Conservation (phyloP, 495 filamentous ascomycete genomes). For the Hypoxylon cercidicola region DNA sequence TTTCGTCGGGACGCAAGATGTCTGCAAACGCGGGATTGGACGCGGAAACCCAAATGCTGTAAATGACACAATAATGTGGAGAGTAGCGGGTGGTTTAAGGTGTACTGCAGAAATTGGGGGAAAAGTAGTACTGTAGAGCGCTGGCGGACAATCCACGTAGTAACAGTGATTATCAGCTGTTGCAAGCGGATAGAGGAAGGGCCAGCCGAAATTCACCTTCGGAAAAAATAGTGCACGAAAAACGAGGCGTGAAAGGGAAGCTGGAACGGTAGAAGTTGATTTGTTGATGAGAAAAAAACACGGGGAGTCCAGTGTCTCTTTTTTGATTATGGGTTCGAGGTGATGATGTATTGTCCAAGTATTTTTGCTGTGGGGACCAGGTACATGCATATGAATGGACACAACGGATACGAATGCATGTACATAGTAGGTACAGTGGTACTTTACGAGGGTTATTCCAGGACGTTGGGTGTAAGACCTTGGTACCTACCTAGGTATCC, state of each 20-base stretch:
- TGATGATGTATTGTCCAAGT: conserved; percentile 36
- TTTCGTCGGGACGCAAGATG: conserved; percentile 33
- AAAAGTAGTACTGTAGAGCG: not conserved
- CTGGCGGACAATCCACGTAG: not conserved
- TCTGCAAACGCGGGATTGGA: conserved; percentile 43
- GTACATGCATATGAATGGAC: conserved; percentile 6
- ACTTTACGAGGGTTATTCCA: not conserved
- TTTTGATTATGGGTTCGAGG: not conserved
- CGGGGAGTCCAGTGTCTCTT: conserved; percentile 13
- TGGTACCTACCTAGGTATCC: no score
- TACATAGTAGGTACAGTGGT: not conserved
- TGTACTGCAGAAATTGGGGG: conserved; percentile 32
- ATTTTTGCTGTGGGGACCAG: conserved; percentile 2
- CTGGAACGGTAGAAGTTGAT: conserved; percentile 22
- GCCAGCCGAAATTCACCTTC: conserved; percentile 27
- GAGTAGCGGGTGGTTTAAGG: conserved; percentile 36
- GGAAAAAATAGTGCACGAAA: conserved; percentile 1
- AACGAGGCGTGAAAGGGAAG: conserved; percentile 24
- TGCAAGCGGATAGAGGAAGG: conserved; percentile 29
- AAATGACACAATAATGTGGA: conserved; percentile 44
- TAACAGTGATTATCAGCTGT: conserved; percentile 12
- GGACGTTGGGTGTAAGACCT: no score
- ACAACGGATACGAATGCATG: not conserved
- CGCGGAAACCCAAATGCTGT: conserved; percentile 29
- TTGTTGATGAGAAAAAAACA: conserved; percentile 37